Percentiles rank a stretch among this genome's conserved stretches.
Evolutionary conservation across 2,329 filamentous ascomycete species (phyloP).

Genomic region (Hymenoscyphus fructigenus): DNA sequence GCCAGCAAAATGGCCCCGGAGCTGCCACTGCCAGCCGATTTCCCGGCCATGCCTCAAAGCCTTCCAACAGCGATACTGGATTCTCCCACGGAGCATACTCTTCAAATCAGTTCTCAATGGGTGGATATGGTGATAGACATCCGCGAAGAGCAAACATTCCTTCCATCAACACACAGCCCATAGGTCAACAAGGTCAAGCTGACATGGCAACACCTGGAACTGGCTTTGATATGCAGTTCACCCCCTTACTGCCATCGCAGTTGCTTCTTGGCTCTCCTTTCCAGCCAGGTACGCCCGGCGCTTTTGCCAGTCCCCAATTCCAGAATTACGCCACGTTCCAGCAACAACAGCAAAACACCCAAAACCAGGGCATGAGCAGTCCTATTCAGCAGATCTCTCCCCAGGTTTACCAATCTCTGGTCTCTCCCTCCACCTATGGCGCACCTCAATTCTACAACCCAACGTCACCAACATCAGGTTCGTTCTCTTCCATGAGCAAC

Average conservation of each 20-base stretch:
- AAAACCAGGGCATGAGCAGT: constrained; percentile 63
- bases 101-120: constrained; percentile 70
- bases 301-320: constrained; percentile 90
- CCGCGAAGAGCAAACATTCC: constrained; percentile 83
- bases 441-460: constrained; percentile 79
- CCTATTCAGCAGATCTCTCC: constrained; percentile 79
- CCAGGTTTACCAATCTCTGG: constrained; percentile 78
- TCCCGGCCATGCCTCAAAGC: constrained; percentile 72
- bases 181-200: constrained; percentile 52
- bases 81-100: constrained; percentile 92
- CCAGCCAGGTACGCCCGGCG: constrained; percentile 87
- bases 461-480: constrained; percentile 78
- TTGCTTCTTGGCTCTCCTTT: constrained; percentile 94
- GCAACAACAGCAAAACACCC: constrained; percentile 51
- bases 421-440: constrained; percentile 82
- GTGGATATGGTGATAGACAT: constrained; percentile 84
- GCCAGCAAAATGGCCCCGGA: constrained; percentile 57
- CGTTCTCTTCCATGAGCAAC: constrained; percentile 50
- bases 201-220: constrained; percentile 87
- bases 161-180: constrained; percentile 82
- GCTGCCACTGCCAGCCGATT: constrained; percentile 59
- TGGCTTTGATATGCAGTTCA: constrained; percentile 97
- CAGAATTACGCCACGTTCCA: constrained; percentile 79
- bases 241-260: constrained; percentile 90
- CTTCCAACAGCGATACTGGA: constrained; percentile 79